phyloP scores from a whole-genome alignment of 441 rosid genomes.

The Rhodomyrtus psidioides region DNA sequence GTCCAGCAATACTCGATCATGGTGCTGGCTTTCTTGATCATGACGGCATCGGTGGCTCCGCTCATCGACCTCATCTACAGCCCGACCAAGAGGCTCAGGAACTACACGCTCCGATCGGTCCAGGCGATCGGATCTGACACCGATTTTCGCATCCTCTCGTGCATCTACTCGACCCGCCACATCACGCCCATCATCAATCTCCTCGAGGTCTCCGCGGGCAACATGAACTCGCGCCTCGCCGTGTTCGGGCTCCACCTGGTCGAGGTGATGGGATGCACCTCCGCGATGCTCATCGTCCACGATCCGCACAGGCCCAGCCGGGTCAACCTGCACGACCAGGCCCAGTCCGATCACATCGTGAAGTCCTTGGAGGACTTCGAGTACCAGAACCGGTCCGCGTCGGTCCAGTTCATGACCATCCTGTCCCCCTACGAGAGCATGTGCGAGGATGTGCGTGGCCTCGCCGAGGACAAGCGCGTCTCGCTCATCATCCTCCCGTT shows the following conservation, averaged over 20 bases:
- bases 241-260: conserved; percentile 28
- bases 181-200: conserved; percentile 22
- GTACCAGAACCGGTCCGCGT: background rate
- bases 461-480: conserved; percentile 35
- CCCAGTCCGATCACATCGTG: conserved; percentile 15
- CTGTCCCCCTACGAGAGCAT: conserved; percentile 28
- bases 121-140: background rate
- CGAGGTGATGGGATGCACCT: conserved; percentile 30
- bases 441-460: conserved; percentile 40
- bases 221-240: conserved; percentile 18
- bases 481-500: conserved; percentile 37
- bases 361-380: conserved; percentile 15
- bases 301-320: background rate
- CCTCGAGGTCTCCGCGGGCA: conserved; percentile 21
- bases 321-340: background rate
- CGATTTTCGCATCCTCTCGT: conserved; percentile 22
- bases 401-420: conserved; percentile 15
- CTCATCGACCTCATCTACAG: conserved; percentile 5
- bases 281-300: conserved; percentile 31
- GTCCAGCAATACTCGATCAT: background rate
- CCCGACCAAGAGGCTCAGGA: conserved; percentile 9
- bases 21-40: background rate
- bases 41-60: conserved; percentile 10
- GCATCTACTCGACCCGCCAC: conserved; percentile 18
- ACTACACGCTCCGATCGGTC: conserved; percentile 18